Percentiles rank a stretch among this genome's conserved stretches.
Conservation (phyloP, 2,329 filamentous ascomycete species). For the Trichothecium sympodiale region DNA sequence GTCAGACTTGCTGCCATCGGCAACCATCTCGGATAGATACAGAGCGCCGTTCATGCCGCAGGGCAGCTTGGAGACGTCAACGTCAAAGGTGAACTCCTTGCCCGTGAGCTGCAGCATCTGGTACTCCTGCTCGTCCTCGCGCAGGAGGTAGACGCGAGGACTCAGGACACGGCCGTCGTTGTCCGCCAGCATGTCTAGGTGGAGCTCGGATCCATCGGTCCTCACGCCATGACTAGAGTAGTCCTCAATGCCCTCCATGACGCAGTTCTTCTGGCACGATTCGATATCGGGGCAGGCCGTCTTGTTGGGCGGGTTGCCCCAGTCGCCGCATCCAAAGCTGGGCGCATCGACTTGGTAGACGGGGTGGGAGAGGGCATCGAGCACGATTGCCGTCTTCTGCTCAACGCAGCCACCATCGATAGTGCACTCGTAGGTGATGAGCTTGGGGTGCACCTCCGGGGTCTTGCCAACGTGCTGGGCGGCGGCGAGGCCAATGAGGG, state of each 20-base stretch:
- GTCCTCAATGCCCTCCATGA: conserved; percentile 36
- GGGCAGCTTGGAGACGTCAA: conserved; percentile 51
- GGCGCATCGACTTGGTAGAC: conserved; percentile 29
- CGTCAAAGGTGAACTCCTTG: conserved; percentile 54
- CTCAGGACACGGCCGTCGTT: conserved; percentile 10
- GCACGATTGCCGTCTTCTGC: conserved; percentile 35
- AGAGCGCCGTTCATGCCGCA: conserved; percentile 59
- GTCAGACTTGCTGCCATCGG: conserved; percentile 46
- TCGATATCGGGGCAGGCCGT: conserved; percentile 36
- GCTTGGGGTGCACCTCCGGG: conserved; percentile 36
- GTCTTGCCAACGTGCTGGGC: conserved; percentile 27
- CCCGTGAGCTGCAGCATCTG: conserved; percentile 48
- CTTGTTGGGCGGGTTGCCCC: conserved; percentile 23
- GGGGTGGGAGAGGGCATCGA: conserved; percentile 34
- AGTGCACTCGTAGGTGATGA: conserved; percentile 42
- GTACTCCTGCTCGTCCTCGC: conserved; percentile 41
- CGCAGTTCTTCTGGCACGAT: conserved; percentile 42
- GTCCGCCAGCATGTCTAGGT: conserved; percentile 16
- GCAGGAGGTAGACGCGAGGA: conserved; percentile 48
- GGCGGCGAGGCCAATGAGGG: conserved; percentile 12
- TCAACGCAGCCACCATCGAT: conserved; percentile 34
- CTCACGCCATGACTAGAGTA: conserved; percentile 26
- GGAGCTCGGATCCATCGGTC: conserved; percentile 18
- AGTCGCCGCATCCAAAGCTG: conserved; percentile 18
- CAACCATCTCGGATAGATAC: conserved; percentile 45